Percentiles rank a stretch among this genome's conserved stretches.
These are phyloP conservation scores for Colletotrichum falcatum DNA, from an alignment of 2,329 filamentous ascomycete species.

Conservation along the genomic window DNA sequence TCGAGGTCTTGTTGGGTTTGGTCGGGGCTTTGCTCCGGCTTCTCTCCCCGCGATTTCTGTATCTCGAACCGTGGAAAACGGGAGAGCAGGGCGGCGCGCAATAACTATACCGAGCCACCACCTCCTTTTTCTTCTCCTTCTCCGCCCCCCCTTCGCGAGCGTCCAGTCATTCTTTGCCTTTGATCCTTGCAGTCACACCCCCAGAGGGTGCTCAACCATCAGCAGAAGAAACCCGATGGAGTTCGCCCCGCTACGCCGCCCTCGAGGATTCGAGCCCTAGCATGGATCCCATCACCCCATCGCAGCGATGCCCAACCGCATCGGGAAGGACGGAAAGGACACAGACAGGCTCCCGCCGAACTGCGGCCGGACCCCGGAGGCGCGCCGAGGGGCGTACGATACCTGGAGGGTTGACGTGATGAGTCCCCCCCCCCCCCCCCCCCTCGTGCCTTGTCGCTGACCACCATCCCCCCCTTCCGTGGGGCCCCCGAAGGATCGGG, in stretches of 20 bases:
- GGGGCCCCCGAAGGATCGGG: constrained; percentile 16
- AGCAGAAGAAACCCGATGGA: background rate
- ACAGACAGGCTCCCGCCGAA: background rate
- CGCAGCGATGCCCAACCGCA: constrained; percentile 12
- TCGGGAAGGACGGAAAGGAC: constrained; percentile 16
- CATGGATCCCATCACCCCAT: constrained; percentile 18
- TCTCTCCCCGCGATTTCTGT: background rate
- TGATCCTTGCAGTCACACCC: background rate
- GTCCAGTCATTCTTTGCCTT: too few relatives aligned
- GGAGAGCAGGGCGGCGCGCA: background rate
- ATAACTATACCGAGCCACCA: background rate
- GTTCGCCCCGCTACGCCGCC: constrained; percentile 23
- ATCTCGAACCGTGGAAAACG: background rate
- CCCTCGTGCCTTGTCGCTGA: constrained; percentile 22
- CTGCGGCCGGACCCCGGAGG: background rate
- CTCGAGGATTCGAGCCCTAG: constrained; percentile 11
- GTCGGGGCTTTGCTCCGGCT: too few relatives aligned
- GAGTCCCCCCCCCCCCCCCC: too few relatives aligned
- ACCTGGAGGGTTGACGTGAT: background rate
- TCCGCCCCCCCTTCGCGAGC: background rate
- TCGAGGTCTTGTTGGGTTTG: background rate
- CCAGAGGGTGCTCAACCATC: background rate
- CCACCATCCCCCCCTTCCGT: constrained; percentile 12
- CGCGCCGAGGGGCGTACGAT: background rate
- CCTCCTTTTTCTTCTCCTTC: background rate